Percentiles rank a stretch among this genome's conserved stretches.
These are phyloP conservation scores for Polyporus tsugae DNA, from an alignment of 1,284 basidiomycete genomes.

Conservation along the genomic window DNA sequence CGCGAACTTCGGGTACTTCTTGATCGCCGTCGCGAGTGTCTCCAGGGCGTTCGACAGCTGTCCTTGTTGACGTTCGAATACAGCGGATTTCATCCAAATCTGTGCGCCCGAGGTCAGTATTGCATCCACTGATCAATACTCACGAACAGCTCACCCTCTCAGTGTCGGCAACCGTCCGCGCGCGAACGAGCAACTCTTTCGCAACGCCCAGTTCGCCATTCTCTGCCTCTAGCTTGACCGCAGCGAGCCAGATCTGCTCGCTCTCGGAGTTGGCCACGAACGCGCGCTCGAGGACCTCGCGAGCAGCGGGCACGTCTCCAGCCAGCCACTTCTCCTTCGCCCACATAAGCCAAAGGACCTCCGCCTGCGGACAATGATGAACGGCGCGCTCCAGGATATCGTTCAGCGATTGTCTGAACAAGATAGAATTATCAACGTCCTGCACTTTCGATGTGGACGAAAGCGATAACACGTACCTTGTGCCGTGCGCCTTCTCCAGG, in stretches of 20 bases:
- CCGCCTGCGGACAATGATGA: slow-evolving; percentile 90
- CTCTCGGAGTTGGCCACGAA: slow-evolving; percentile 97
- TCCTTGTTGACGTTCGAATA: slow-evolving; percentile 92
- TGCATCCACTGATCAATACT: slow-evolving; percentile 2
- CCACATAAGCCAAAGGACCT: slow-evolving; percentile 96
- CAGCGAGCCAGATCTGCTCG: slow-evolving; percentile 97
- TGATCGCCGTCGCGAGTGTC: slow-evolving; percentile 78
- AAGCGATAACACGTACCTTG: slow-evolving; percentile 55
- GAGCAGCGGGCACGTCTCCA: slow-evolving; percentile 88
- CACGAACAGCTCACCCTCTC: slow-evolving; percentile 70
- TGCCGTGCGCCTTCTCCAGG: slow-evolving; percentile 91
- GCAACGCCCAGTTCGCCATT: slow-evolving; percentile 91
- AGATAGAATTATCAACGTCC: neutral
- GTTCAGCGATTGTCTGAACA: slow-evolving; percentile 77
- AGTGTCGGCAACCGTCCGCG: slow-evolving; percentile 89
- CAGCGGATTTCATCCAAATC: slow-evolving; percentile 99
- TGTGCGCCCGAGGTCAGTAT: slow-evolving; percentile 42
- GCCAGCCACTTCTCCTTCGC: slow-evolving; percentile 95
- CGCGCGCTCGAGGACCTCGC: slow-evolving; percentile 87
- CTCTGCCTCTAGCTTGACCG: slow-evolving; percentile 95
- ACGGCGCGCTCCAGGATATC: slow-evolving; percentile 86
- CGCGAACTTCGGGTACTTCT: slow-evolving; percentile 85
- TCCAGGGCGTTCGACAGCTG: slow-evolving; percentile 77
- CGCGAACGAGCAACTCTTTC: slow-evolving; percentile 85
- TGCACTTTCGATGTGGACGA: slow-evolving; percentile 2